These are phyloP conservation scores for Neocatenulostroma microsporum DNA, from an alignment of 2,329 filamentous ascomycete species.

Conservation along the genomic window DNA sequence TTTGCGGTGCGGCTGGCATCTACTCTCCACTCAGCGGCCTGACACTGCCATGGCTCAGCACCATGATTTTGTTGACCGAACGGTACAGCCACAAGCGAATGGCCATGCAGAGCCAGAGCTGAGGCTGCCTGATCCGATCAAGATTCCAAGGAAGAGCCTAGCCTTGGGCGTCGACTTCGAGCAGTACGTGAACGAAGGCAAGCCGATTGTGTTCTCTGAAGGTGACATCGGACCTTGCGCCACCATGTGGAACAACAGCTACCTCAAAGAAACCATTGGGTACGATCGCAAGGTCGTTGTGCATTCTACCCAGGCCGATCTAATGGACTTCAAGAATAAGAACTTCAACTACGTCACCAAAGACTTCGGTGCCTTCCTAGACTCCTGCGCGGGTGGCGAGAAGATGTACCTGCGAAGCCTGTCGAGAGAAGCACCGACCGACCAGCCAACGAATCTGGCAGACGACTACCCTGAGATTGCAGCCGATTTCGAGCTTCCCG, in stretches of 20 bases:
- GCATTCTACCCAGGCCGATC: constrained; percentile 57
- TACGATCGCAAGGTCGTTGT: constrained; percentile 60
- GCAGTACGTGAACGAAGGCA: constrained; percentile 48
- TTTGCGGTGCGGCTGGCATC: constrained; percentile 20
- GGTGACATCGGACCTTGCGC: constrained; percentile 61
- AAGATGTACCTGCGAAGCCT: constrained; percentile 72
- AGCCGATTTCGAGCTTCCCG: constrained; percentile 61
- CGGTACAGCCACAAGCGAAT: constrained; percentile 1
- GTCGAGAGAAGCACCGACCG: constrained; percentile 59
- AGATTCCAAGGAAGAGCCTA: constrained; percentile 48
- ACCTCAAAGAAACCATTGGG: constrained; percentile 58
- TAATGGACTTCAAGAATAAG: constrained; percentile 75
- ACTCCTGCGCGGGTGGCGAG: constrained; percentile 50
- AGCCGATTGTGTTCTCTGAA: constrained; percentile 58
- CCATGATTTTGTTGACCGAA: constrained; percentile 3
- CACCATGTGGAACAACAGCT: constrained; percentile 58
- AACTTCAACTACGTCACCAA: constrained; percentile 72
- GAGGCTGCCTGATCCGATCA: constrained; percentile 14
- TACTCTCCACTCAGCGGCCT: constrained; percentile 18
- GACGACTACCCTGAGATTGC: constrained; percentile 65
- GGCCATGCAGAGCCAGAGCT: constrained; percentile 7
- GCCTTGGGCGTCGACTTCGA: constrained; percentile 51
- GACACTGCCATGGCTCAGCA: constrained; percentile 3
- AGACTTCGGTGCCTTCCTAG: constrained; percentile 58
- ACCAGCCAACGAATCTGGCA: constrained; percentile 60